Conservation (phyloP, 2,329 filamentous ascomycete species). For the Penicillium italicum region DNA sequence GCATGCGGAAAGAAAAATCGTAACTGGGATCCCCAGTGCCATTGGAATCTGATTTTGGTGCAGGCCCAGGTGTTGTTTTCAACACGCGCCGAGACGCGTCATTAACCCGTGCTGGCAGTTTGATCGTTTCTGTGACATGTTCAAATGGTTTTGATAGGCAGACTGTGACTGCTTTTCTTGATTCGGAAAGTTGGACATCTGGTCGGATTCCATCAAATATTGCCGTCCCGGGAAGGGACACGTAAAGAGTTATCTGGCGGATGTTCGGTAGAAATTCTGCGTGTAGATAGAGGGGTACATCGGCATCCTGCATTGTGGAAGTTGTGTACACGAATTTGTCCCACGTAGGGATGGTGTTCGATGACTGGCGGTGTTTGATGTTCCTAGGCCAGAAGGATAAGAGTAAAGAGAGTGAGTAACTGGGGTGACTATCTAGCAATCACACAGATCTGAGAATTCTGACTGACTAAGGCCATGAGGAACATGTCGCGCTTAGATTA, state of each 20-base stretch:
- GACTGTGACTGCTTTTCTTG: slow-evolving; percentile 34
- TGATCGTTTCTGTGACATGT: slow-evolving; percentile 41
- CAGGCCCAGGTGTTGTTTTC: slow-evolving; percentile 2
- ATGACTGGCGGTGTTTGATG: background rate
- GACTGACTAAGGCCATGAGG: background rate
- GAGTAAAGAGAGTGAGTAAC: background rate
- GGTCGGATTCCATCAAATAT: slow-evolving; percentile 12
- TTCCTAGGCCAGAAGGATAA: background rate
- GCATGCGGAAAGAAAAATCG: slow-evolving; percentile 54
- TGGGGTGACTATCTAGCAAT: background rate
- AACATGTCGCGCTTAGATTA: background rate
- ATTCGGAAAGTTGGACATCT: slow-evolving; percentile 33
- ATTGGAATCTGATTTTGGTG: background rate
- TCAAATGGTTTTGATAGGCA: slow-evolving; percentile 32
- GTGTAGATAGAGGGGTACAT: slow-evolving; percentile 46
- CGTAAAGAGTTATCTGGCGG: slow-evolving; percentile 56
- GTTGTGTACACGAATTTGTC: background rate
- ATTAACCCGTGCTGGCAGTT: slow-evolving; percentile 44
- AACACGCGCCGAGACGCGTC: slow-evolving; percentile 27
- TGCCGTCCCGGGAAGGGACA: slow-evolving; percentile 41
- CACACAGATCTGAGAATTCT: background rate
- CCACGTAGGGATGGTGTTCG: background rate
- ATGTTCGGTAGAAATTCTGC: slow-evolving; percentile 61
- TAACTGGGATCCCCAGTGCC: slow-evolving; percentile 4
- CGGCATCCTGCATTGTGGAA: slow-evolving; percentile 5